These are phyloP conservation scores for Betula pendula DNA, from an alignment of 306 rosid genomes.

Conservation along the genomic window DNA sequence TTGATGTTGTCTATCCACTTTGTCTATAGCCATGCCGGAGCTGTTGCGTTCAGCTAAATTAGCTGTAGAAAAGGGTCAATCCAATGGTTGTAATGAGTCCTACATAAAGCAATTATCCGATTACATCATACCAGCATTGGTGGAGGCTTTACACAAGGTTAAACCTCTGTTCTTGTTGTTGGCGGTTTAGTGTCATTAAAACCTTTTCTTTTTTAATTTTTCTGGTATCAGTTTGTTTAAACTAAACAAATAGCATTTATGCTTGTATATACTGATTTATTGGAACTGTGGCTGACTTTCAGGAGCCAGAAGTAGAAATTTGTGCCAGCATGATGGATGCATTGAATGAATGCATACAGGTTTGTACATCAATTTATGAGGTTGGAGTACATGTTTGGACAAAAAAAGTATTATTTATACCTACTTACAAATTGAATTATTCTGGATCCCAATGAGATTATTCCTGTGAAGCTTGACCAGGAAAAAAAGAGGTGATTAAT, in stretches of 20 bases:
- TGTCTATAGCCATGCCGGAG: constrained; percentile 87
- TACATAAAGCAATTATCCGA: constrained; percentile 91
- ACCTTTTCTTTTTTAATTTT: background rate
- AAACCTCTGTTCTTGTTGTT: constrained; percentile 15
- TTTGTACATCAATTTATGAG: constrained; percentile 31
- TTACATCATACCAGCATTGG: constrained; percentile 87
- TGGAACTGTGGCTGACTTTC: constrained; percentile 22
- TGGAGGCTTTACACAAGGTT: constrained; percentile 97
- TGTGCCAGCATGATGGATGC: constrained; percentile 92
- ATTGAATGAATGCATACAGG: constrained; percentile 91
- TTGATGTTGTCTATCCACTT: constrained; percentile 23
- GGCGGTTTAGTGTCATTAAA: background rate
- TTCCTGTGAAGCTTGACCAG: background rate
- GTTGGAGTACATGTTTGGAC: constrained; percentile 6
- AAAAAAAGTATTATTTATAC: background rate
- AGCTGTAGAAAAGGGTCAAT: constrained; percentile 87
- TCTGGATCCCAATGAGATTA: background rate
- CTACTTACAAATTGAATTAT: too few relatives aligned
- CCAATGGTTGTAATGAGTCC: constrained; percentile 82
- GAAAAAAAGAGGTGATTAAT: too few relatives aligned
- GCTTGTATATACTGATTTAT: background rate
- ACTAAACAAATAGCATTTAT: background rate
- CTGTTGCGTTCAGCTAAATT: constrained; percentile 80
- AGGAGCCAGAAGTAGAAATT: constrained; percentile 98
- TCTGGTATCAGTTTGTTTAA: background rate